These are phyloP conservation scores for Anisogramma anomala DNA, from an alignment of 2,329 filamentous ascomycete genomes.

Conservation along the genomic window DNA sequence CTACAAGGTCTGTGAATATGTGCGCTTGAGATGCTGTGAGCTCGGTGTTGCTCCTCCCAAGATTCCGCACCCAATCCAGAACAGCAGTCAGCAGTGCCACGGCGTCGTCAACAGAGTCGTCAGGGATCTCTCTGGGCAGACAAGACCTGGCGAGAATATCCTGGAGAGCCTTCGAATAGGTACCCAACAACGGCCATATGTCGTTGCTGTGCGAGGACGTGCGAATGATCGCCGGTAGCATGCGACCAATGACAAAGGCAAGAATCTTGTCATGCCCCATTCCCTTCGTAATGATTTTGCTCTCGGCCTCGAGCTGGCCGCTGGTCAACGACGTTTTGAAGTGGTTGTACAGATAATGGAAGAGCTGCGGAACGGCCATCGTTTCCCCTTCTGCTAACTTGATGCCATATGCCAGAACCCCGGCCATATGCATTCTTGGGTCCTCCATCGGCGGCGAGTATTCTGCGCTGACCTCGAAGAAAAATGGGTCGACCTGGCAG, in stretches of 20 bases:
- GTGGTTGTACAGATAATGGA: slow-evolving; percentile 46
- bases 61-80: slow-evolving; percentile 16
- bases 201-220: slow-evolving; percentile 25
- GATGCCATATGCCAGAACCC: slow-evolving; percentile 44
- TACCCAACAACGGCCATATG: slow-evolving; percentile 38
- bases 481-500: slow-evolving; percentile 43
- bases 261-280: slow-evolving; percentile 35
- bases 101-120: slow-evolving; percentile 24
- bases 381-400: slow-evolving; percentile 41
- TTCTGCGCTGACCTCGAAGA: slow-evolving; percentile 43
- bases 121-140: slow-evolving; percentile 27
- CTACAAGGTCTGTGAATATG: slow-evolving; percentile 13
- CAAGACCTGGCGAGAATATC: slow-evolving; percentile 24
- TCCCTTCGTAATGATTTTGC: slow-evolving; percentile 33
- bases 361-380: slow-evolving; percentile 36
- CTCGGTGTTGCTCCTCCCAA: slow-evolving; percentile 2
- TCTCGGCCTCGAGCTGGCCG: slow-evolving; percentile 35
- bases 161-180: slow-evolving; percentile 35
- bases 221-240: slow-evolving; percentile 42
- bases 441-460: slow-evolving; percentile 46
- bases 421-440: slow-evolving; percentile 43
- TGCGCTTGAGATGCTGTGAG: slow-evolving; percentile 18
- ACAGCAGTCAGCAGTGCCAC: slow-evolving; percentile 23
- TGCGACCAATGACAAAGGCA: slow-evolving; percentile 37
- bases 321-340: slow-evolving; percentile 44